Percentiles rank a stretch among this genome's conserved stretches.
Evolutionary conservation across 768 basidiomycete genomes (phyloP).

Genomic region (Rhizopogon salebrosus): DNA sequence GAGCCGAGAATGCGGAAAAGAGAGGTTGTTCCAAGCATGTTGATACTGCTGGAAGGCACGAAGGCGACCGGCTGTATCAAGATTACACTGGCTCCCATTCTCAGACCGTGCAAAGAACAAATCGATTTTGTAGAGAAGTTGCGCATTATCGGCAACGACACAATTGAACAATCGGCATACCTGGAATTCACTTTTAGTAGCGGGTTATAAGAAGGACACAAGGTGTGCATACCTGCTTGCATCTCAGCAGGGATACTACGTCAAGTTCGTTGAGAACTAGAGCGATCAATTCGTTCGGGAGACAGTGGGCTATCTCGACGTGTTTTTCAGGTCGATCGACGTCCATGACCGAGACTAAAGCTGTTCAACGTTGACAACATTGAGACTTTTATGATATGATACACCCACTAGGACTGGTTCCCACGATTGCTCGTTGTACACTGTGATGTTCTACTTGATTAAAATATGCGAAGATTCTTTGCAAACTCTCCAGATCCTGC

Average conservation of each 20-base stretch:
- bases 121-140: slow-evolving; percentile 26
- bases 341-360: background rate
- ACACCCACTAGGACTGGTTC: no score
- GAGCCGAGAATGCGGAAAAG: slow-evolving; percentile 10
- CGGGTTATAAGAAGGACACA: background rate
- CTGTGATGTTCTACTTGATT: no score
- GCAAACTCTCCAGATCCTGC: no score
- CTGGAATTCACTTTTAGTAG: slow-evolving; percentile 3
- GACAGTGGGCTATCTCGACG: slow-evolving; percentile 11
- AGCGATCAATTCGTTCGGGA: slow-evolving; percentile 27
- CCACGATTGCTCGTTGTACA: no score
- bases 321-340: background rate
- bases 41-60: slow-evolving; percentile 22
- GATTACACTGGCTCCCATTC: slow-evolving; percentile 11
- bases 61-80: slow-evolving; percentile 19
- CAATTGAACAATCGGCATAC: slow-evolving; percentile 27
- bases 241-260: slow-evolving; percentile 19
- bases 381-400: no score
- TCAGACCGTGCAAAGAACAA: slow-evolving; percentile 26
- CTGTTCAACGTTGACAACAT: no score
- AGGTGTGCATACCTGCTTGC: slow-evolving; percentile 19
- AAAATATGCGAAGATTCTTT: no score
- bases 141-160: slow-evolving; percentile 19
- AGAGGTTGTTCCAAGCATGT: slow-evolving; percentile 24
- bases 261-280: slow-evolving; percentile 24